Percentiles rank a stretch among this genome's conserved stretches.
phyloP scores from a whole-genome alignment of 1,284 basidiomycete genomes.

The Termitomyces sp. region DNA sequence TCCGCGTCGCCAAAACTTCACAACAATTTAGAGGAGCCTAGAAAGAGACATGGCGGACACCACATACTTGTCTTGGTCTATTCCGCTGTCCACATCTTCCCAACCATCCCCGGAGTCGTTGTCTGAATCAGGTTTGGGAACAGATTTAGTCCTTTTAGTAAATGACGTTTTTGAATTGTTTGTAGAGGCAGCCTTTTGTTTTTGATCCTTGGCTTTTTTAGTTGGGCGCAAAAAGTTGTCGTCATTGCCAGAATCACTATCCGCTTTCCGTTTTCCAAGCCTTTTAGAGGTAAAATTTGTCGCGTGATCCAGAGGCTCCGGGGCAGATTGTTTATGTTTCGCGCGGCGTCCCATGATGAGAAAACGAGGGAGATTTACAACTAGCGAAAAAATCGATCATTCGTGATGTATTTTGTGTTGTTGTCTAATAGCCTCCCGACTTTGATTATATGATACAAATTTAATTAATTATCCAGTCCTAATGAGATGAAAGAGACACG shows the following conservation, averaged over 20 bases:
- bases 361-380: not conserved
- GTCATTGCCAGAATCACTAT: slow-evolving; percentile 42
- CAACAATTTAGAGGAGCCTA: not conserved
- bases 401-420: slow-evolving; percentile 11
- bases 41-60: not conserved
- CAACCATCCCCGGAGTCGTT: slow-evolving; percentile 48
- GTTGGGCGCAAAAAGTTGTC: slow-evolving; percentile 31
- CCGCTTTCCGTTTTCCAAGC: slow-evolving; percentile 69
- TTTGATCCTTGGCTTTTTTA: slow-evolving; percentile 54
- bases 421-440: slow-evolving; percentile 5
- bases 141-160: slow-evolving; percentile 4
- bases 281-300: slow-evolving; percentile 44
- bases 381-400: slow-evolving; percentile 16
- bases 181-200: slow-evolving; percentile 22
- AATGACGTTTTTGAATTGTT: slow-evolving; percentile 7
- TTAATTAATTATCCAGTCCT: too few relatives aligned
- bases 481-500: too few relatives aligned
- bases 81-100: slow-evolving; percentile 56
- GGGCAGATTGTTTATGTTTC: slow-evolving; percentile 85
- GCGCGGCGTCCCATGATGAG: slow-evolving; percentile 81
- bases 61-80: slow-evolving; percentile 25
- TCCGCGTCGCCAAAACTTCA: slow-evolving; percentile 23
- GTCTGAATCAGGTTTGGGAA: slow-evolving; percentile 20
- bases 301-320: slow-evolving; percentile 53
- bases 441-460: not conserved